Conservation (phyloP, 2,329 filamentous ascomycete species). For the Lasiodiplodia theobromae region DNA sequence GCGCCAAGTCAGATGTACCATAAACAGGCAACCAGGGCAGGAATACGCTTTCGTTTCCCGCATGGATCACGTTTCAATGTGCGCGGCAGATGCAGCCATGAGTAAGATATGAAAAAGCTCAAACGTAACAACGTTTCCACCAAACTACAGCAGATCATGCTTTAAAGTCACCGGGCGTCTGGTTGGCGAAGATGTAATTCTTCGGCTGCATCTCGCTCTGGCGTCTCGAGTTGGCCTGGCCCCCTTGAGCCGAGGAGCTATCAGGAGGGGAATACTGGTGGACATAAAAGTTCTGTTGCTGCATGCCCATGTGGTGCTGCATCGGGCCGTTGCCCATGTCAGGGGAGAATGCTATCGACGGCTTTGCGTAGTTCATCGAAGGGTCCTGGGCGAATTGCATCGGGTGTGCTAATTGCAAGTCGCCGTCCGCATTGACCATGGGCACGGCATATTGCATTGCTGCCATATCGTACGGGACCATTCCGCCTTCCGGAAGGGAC, state of each 20-base stretch:
- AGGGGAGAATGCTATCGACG: constrained; percentile 4
- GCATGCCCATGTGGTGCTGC: constrained; percentile 32
- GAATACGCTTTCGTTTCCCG: constrained; percentile 22
- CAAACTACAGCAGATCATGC: constrained; percentile 22
- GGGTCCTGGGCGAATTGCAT: constrained; percentile 31
- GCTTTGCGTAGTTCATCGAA: constrained; percentile 17
- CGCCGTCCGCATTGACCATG: constrained; percentile 33
- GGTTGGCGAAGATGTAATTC: constrained; percentile 58
- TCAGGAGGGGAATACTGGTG: constrained; percentile 56
- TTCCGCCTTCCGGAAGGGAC: constrained; percentile 32
- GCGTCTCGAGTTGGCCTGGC: constrained; percentile 35
- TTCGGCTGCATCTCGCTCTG: constrained; percentile 46
- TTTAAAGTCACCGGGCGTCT: constrained; percentile 54
- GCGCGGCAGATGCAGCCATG: constrained; percentile 14
- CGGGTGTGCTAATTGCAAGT: constrained; percentile 32
- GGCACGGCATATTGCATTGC: constrained; percentile 31
- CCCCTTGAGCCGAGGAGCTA: neutral
- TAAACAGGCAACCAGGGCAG: constrained; percentile 18
- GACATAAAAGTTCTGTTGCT: constrained; percentile 51
- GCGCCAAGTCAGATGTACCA: constrained; percentile 23
- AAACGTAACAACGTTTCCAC: constrained; percentile 8
- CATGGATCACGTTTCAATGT: constrained; percentile 15
- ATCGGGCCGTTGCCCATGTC: constrained; percentile 13
- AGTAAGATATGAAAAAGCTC: constrained; percentile 15
- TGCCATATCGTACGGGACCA: constrained; percentile 29